Percentiles rank a stretch among this genome's conserved stretches.
phyloP scores from a whole-genome alignment of 169 alveolate species.

The Cryptosporidium bovis region DNA sequence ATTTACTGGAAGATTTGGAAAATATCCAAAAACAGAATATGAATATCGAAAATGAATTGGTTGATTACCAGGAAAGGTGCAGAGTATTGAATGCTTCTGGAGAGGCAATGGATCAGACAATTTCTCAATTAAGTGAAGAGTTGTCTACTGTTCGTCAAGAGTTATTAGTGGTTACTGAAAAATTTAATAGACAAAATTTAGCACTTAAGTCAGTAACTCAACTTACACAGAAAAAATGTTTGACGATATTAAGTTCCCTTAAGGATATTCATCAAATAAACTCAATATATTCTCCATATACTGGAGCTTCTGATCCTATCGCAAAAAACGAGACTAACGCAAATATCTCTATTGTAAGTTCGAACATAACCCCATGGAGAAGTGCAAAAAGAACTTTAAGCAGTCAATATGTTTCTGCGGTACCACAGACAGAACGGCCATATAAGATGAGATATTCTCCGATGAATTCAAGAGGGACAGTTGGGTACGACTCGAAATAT shows the following conservation, averaged over 20 bases:
- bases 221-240: constrained; percentile 57
- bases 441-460: constrained; percentile 73
- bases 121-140: constrained; percentile 49
- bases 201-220: constrained; percentile 59
- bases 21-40: constrained; percentile 18
- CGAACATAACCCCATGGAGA: constrained; percentile 56
- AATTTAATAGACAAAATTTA: constrained; percentile 48
- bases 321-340: background rate
- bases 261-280: constrained; percentile 68
- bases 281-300: constrained; percentile 12
- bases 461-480: constrained; percentile 13
- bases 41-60: constrained; percentile 46
- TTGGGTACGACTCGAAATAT: background rate
- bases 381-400: constrained; percentile 33
- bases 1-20: constrained; percentile 42
- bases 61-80: constrained; percentile 46
- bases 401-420: constrained; percentile 9
- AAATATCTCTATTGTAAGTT: background rate
- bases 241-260: constrained; percentile 47
- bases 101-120: constrained; percentile 69
- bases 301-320: no score
- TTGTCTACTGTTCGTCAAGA: constrained; percentile 52
- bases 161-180: constrained; percentile 20
- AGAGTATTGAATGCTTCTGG: constrained; percentile 62
- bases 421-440: constrained; percentile 69